Evolutionary conservation across 2,329 filamentous ascomycete species (phyloP).

Genomic region (Penicillium brasilianum): DNA sequence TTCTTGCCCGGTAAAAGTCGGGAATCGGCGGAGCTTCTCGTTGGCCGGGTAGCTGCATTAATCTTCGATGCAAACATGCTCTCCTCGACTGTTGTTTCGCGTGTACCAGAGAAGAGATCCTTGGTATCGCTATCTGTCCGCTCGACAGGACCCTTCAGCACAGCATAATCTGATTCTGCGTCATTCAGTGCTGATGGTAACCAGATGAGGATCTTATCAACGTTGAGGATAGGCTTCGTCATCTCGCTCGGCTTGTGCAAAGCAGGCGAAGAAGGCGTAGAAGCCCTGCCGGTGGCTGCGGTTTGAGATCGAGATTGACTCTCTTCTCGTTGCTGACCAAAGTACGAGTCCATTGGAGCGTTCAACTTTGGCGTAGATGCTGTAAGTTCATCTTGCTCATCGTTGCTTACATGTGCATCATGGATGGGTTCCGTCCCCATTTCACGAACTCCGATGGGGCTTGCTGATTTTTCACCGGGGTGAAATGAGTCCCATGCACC

Average conservation of each 20-base stretch:
- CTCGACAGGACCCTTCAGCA: conserved; percentile 17
- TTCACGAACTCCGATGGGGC: conserved; percentile 6
- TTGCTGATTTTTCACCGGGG: conserved; percentile 13
- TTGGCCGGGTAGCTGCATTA: conserved; percentile 28
- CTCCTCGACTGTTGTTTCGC: conserved; percentile 30
- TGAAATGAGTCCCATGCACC: conserved; percentile 49
- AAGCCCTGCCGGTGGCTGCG: conserved; percentile 22
- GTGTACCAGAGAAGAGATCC: conserved; percentile 28
- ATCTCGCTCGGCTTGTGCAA: conserved; percentile 35
- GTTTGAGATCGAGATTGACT: conserved; percentile 16
- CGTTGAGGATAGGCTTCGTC: conserved; percentile 41
- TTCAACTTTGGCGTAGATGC: conserved; percentile 40
- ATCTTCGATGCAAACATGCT: conserved; percentile 33
- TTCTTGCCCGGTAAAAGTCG: conserved; percentile 22
- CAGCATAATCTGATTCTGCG: conserved; percentile 16
- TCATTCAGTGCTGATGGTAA: conserved; percentile 36
- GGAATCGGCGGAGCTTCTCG: conserved; percentile 26
- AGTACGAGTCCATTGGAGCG: conserved; percentile 23
- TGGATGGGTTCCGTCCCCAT: conserved; percentile 6
- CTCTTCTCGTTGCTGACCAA: conserved; percentile 20
- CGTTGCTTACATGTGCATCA: conserved; percentile 5
- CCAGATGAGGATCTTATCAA: conserved; percentile 45
- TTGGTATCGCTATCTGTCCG: conserved; percentile 27
- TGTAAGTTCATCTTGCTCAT: conserved; percentile 24
- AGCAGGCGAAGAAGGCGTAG: conserved; percentile 19